These are phyloP conservation scores for Grigorovia humatica DNA, from an alignment of 805 yeast genomes.

Conservation along the genomic window DNA sequence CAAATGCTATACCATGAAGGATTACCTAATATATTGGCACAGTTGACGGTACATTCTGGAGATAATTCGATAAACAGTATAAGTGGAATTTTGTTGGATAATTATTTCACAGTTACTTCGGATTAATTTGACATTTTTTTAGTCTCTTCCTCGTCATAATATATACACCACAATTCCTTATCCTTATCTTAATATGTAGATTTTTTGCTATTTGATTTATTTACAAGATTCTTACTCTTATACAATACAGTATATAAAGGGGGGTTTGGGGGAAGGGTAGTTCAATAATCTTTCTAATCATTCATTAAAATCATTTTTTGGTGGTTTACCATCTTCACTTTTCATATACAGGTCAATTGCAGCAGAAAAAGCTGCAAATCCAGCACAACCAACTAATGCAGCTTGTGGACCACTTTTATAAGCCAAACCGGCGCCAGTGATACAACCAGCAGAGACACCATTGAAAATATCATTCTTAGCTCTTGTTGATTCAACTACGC, in stretches of 20 bases:
- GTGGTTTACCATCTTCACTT: conserved; percentile 75
- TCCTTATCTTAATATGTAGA: no score
- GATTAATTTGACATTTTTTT: not conserved
- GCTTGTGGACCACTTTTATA: conserved; percentile 90
- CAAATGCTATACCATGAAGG: not conserved
- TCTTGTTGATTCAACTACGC: conserved; percentile 72
- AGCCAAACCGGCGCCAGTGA: conserved; percentile 94
- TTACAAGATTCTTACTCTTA: not conserved
- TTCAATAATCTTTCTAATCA: no score
- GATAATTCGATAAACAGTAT: not conserved
- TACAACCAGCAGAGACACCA: conserved; percentile 87
- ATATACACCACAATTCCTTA: no score
- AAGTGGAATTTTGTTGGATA: not conserved
- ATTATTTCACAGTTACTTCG: not conserved
- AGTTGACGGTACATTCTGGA: not conserved
- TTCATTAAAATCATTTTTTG: conserved; percentile 75
- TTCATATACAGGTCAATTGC: conserved; percentile 82
- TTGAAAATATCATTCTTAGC: conserved; percentile 90
- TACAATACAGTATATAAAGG: not conserved
- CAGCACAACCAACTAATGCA: conserved; percentile 87
- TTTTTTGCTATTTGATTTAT: not conserved
- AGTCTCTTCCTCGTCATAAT: no score
- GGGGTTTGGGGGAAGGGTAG: no score
- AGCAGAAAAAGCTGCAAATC: conserved; percentile 90
- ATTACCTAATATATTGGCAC: not conserved